These are phyloP conservation scores for Amylocarpus encephaloides DNA, from an alignment of 2,329 filamentous ascomycete species.

Conservation along the genomic window DNA sequence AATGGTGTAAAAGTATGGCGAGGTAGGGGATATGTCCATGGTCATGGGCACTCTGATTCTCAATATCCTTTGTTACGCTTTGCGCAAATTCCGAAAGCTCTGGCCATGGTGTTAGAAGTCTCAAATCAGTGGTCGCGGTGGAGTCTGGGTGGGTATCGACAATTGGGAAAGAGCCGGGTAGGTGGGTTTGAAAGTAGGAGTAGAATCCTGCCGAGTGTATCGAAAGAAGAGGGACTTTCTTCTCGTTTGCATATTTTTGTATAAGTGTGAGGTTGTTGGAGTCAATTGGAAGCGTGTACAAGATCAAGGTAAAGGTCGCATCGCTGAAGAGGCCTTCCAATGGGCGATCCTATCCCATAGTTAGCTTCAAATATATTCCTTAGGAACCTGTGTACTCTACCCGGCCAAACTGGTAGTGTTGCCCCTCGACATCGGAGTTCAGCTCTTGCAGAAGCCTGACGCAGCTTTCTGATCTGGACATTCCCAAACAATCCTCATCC, in stretches of 20 bases:
- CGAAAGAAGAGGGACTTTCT: conserved; percentile 69
- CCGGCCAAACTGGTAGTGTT: conserved; percentile 52
- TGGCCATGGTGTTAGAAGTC: conserved; percentile 79
- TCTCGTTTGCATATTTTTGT: conserved; percentile 42
- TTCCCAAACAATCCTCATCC: conserved; percentile 69
- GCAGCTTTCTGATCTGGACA: conserved; percentile 70
- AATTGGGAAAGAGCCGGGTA: conserved; percentile 79
- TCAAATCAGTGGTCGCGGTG: conserved; percentile 75
- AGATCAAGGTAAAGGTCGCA: conserved; percentile 50
- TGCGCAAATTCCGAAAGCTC: conserved; percentile 64
- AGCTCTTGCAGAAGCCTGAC: conserved; percentile 75
- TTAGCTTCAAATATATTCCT: neutral
- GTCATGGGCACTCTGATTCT: conserved; percentile 66
- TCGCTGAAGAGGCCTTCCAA: conserved; percentile 30
- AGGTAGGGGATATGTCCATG: conserved; percentile 92
- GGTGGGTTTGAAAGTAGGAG: conserved; percentile 73
- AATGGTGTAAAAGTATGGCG: conserved; percentile 72
- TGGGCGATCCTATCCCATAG: conserved; percentile 8
- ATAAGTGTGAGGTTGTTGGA: conserved; percentile 44
- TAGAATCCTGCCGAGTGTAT: conserved; percentile 91
- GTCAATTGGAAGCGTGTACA: conserved; percentile 54
- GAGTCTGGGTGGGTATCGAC: conserved; percentile 94
- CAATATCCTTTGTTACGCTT: conserved; percentile 62
- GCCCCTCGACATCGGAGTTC: conserved; percentile 84
- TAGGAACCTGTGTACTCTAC: conserved; percentile 25